Evolutionary conservation across 2,329 filamentous ascomycete species (phyloP).

Genomic region (Pseudogymnoascus sp.): DNA sequence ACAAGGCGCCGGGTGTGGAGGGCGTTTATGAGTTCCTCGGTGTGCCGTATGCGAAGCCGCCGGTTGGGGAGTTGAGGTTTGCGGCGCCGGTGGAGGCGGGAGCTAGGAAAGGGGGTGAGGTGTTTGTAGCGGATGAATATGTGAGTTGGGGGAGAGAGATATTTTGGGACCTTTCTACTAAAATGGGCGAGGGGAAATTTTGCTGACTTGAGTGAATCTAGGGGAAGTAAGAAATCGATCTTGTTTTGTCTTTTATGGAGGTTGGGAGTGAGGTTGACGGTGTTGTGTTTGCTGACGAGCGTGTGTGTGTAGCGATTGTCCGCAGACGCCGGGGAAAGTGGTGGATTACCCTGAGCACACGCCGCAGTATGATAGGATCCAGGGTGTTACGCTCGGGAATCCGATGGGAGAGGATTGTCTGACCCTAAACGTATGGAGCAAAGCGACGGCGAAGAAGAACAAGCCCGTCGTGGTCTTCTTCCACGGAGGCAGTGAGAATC

Average conservation of each 20-base stretch:
- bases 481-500: not conserved
- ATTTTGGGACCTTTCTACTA: not conserved
- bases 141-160: not conserved
- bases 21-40: constrained; percentile 8
- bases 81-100: not conserved
- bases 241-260: not conserved
- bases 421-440: constrained; percentile 9
- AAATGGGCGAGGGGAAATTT: not conserved
- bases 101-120: not conserved
- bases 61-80: not conserved
- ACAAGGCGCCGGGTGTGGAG: not conserved
- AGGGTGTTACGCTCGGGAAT: not conserved
- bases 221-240: not conserved
- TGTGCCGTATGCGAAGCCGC: constrained; percentile 8
- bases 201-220: not conserved
- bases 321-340: not conserved
- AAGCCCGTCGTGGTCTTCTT: constrained; percentile 1
- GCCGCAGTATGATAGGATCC: not conserved
- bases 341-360: constrained; percentile 4
- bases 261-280: not conserved
- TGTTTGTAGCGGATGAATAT: not conserved
- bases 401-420: constrained; percentile 12
- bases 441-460: not conserved
- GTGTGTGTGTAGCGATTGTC: not conserved
- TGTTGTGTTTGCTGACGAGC: not conserved